Evolutionary conservation across 2,329 filamentous ascomycete species (phyloP).

Genomic region (Fusarium staphyleae): DNA sequence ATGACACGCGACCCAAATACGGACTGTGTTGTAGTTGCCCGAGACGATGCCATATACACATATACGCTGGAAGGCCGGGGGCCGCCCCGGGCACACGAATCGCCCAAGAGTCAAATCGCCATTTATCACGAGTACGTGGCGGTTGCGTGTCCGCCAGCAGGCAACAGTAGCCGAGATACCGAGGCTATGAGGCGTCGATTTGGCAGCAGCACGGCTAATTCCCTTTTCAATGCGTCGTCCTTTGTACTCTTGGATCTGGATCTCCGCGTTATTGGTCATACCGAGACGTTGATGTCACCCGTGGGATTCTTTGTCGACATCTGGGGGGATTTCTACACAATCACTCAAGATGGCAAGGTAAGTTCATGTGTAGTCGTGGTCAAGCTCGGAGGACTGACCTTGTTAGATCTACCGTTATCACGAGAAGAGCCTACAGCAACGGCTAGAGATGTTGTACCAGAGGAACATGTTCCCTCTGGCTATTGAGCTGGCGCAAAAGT

Average conservation of each 20-base stretch:
- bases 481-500: constrained; percentile 91
- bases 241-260: constrained; percentile 94
- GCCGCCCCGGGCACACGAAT: constrained; percentile 89
- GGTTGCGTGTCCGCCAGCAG: constrained; percentile 77
- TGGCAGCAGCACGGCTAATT: constrained; percentile 72
- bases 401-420: constrained; percentile 81
- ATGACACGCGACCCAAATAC: constrained; percentile 85
- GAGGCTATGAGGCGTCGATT: constrained; percentile 74
- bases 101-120: constrained; percentile 81
- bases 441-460: constrained; percentile 91
- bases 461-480: constrained; percentile 91
- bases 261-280: constrained; percentile 87
- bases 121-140: constrained; percentile 87
- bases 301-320: constrained; percentile 82
- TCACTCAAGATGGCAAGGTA: constrained; percentile 92
- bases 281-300: constrained; percentile 81
- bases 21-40: constrained; percentile 87
- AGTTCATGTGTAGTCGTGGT: constrained; percentile 10
- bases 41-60: constrained; percentile 95
- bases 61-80: constrained; percentile 87
- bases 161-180: constrained; percentile 60
- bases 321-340: constrained; percentile 91
- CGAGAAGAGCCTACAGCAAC: constrained; percentile 88
- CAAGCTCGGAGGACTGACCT: constrained; percentile 22
- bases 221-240: constrained; percentile 83